Evolutionary conservation across 75 land plant genomes (phyloP), one percentile per base, ranked within the genome.

Genomic region (Sequoia sempervirens): DNA sequence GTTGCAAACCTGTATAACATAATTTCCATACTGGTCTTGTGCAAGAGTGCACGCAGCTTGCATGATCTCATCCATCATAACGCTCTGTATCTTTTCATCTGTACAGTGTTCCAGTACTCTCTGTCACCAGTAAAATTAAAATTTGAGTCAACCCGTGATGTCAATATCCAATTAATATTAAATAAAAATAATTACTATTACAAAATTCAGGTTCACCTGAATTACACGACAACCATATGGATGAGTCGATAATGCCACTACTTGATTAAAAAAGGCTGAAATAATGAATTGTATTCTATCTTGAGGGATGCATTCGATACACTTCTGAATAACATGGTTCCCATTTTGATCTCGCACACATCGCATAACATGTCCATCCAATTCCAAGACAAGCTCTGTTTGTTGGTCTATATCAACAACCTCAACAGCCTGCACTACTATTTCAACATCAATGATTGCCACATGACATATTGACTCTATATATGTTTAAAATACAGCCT

Each of bases 291-390:
- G 89, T 64, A 92, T 93, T 28, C 84, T 87, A 45, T 92, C 95
- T 6, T 94, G 89, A 14, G 95, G 93, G 17, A 93, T 90, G 83
- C 95, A 92, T 81, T 93, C 95, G 72, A 93, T 93, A 84, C 95
- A 93, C 84, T 93, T 93, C 95, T 96, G 98, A 69, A 96, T 91
- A 82, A 95, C 98, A 88, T 96, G 97, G 85, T 96, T 96, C 37
- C 98, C 98, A 85, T 96, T 95, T 85, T 96, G 98, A 75, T 96
- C 98, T 72, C 93, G 91, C 56, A 93, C 95, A 70, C 95, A 93
- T 64, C 87, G 86, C 92, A 93, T 93, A 37, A 93, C 86, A 58
- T 89, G 84, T n/a, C 95, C 95, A 90, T 90, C 92, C 78, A 93
- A 86, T 83, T 93, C 95, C 28, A 68, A 75, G 36, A 93, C 94